Base-by-base conservation (phyloP, 345 rosid genomes). In the Dipteronia sinensis region DNA sequence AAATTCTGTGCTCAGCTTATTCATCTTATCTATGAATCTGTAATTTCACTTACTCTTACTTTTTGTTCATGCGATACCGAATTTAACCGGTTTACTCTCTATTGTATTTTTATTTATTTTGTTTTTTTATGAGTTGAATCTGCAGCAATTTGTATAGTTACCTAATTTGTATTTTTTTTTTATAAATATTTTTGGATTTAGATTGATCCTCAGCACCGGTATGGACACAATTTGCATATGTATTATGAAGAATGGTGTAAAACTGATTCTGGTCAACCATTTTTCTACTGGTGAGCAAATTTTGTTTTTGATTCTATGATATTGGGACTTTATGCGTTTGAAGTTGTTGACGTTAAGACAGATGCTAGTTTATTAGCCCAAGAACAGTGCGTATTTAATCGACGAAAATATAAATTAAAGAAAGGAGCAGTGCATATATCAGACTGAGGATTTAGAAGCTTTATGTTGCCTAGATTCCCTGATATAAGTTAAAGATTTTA, bases 181-280 rank as follows among this genome's bases (percentile, higher is more conserved):
- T 1, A 29, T 1, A 29, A 40, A 40, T 1, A 4, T 23, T 55
- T 44, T 40, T 53, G 11, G n/a, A 16, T 69, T 69, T 76, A 95
- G 99, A 93, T 92, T 80, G 99, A 95, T 82, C 97, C 99, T 19
- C 89, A 97, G 75, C 98, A 95, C 77, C 90, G 98, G 5, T 95
- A 92, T 79, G 98, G 98, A 67, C 97, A 90, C 86, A 84, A 80
- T 77, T 82, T 93, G 82, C 95, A 92, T 85, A 16, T 23, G n/a
- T 95, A 95, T 83, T 93, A 88, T 22, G 88, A 90, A 53, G 94
- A 84, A 69, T 95, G 98, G 99, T 87, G 88, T 74, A 83, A 81
- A 80, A 75, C 85, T 53, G 91, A 88, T 69, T 89, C 96, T 76
- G 93, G 95, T 67, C 94, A 92, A 83, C 99, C 99, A 46, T 95